These are phyloP conservation scores for Trypanosoma scelopori DNA, from an alignment of 208 protist species.

Conservation along the genomic window DNA sequence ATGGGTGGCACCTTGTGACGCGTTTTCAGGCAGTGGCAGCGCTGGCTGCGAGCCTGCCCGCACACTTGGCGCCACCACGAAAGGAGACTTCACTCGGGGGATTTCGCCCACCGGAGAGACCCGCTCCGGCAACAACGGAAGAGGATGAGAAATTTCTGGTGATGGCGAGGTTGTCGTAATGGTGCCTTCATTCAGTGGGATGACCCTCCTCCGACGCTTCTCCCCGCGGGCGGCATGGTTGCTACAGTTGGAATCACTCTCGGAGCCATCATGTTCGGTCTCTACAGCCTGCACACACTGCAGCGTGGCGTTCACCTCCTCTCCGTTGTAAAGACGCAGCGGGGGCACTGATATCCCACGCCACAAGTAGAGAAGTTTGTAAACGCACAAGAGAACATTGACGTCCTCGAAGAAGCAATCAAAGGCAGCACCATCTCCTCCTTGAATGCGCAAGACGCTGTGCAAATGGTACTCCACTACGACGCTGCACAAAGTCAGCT, in stretches of 20 bases:
- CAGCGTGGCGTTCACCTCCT: slow-evolving; percentile 1
- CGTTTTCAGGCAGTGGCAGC: neutral
- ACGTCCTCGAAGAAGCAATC: slow-evolving; percentile 23
- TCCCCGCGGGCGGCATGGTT: neutral
- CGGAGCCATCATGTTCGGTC: neutral
- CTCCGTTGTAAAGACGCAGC: neutral
- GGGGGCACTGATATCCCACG: slow-evolving; percentile 6
- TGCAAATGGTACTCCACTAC: slow-evolving; percentile 7
- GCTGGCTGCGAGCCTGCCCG: neutral
- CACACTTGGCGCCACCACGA: neutral
- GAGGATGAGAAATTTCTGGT: too few species aligned
- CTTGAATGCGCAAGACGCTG: slow-evolving; percentile 12
- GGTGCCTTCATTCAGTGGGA: too few species aligned
- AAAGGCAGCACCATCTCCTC: slow-evolving; percentile 11
- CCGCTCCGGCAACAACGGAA: neutral
- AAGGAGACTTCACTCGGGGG: neutral
- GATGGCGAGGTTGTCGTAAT: too few species aligned
- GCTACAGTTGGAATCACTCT: neutral
- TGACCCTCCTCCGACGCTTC: too few species aligned
- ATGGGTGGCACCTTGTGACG: neutral
- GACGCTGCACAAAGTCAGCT: slow-evolving; percentile 10
- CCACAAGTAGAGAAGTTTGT: slow-evolving; percentile 25
- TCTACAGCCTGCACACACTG: neutral
- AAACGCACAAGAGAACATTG: slow-evolving; percentile 10
- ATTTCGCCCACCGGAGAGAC: neutral